These are phyloP conservation scores for Saccharomycopsis javanensis DNA, from an alignment of 805 yeast genomes.

Conservation along the genomic window DNA sequence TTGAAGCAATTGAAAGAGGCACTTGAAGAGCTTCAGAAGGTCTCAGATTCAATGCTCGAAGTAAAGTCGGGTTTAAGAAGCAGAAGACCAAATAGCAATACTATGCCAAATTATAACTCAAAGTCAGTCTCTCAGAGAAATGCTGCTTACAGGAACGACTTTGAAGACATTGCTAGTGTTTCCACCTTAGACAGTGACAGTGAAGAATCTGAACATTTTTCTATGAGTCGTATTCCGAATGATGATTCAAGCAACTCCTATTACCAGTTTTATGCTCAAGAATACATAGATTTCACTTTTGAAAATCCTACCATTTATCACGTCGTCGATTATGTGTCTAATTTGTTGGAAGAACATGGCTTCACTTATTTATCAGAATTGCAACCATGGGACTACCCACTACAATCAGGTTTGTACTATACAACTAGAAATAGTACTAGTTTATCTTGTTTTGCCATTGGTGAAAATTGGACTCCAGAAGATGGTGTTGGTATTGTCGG, in stretches of 20 bases:
- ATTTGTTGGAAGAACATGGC: slow-evolving; percentile 45
- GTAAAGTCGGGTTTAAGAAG: neutral
- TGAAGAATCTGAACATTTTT: neutral
- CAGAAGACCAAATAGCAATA: neutral
- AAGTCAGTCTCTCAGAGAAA: neutral
- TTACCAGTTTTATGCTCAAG: slow-evolving; percentile 29
- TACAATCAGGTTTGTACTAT: slow-evolving; percentile 48
- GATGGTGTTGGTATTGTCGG: slow-evolving; percentile 64
- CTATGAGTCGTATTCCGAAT: neutral
- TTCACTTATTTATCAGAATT: slow-evolving; percentile 60
- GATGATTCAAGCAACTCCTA: slow-evolving; percentile 17
- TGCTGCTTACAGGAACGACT: neutral
- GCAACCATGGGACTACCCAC: slow-evolving; percentile 38
- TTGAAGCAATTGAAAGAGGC: neutral
- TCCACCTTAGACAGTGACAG: neutral
- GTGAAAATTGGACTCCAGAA: slow-evolving; percentile 53
- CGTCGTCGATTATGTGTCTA: slow-evolving; percentile 45
- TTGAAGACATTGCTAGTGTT: neutral
- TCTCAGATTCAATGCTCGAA: neutral
- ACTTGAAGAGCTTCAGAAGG: neutral
- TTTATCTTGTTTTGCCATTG: slow-evolving; percentile 61
- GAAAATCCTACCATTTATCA: slow-evolving; percentile 69
- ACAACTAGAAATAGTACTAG: slow-evolving; percentile 62
- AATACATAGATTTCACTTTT: slow-evolving; percentile 63
- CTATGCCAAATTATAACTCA: neutral